A percentile compares a stretch with the other conserved stretches of the same genome.
Evolutionary conservation across 2,329 filamentous ascomycete genomes (phyloP).

Genomic region (Aotearoamyces nothofagi): DNA sequence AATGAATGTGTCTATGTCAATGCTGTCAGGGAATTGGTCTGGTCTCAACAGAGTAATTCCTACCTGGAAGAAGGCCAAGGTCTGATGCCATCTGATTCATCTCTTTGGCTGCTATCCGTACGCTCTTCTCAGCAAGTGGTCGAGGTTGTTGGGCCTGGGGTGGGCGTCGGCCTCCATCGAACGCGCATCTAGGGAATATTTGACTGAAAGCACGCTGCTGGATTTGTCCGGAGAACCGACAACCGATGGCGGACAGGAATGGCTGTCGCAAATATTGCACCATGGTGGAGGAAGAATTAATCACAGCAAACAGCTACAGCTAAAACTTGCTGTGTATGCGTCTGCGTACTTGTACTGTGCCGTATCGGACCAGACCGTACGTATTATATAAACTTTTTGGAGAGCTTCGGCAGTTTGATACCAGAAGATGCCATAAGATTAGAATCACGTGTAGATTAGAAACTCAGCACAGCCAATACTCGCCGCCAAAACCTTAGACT

Average conservation of each 20-base stretch:
- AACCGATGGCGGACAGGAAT: conserved; percentile 6
- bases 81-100: conserved; percentile 8
- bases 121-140: conserved; percentile 1
- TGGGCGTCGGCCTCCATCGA: not conserved
- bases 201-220: conserved; percentile 11
- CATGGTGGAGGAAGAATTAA: too few relatives aligned
- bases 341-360: too few relatives aligned
- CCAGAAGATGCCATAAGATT: too few relatives aligned
- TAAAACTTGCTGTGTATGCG: too few relatives aligned
- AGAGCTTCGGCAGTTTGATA: too few relatives aligned
- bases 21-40: conserved; percentile 5
- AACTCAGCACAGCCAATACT: too few relatives aligned
- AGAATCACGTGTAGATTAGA: too few relatives aligned
- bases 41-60: conserved; percentile 8
- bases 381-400: too few relatives aligned
- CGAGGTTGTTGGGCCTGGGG: conserved; percentile 1
- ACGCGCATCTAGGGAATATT: not conserved
- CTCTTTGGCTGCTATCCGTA: conserved; percentile 4
- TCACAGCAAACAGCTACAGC: too few relatives aligned
- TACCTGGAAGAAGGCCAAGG: conserved; percentile 8
- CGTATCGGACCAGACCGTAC: too few relatives aligned
- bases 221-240: conserved; percentile 3
- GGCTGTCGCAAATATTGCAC: conserved; percentile 13
- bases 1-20: conserved; percentile 21
- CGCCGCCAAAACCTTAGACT: too few relatives aligned